These are phyloP conservation scores for Beauveria sp. DNA, from an alignment of 2,329 filamentous ascomycete genomes.

Conservation along the genomic window DNA sequence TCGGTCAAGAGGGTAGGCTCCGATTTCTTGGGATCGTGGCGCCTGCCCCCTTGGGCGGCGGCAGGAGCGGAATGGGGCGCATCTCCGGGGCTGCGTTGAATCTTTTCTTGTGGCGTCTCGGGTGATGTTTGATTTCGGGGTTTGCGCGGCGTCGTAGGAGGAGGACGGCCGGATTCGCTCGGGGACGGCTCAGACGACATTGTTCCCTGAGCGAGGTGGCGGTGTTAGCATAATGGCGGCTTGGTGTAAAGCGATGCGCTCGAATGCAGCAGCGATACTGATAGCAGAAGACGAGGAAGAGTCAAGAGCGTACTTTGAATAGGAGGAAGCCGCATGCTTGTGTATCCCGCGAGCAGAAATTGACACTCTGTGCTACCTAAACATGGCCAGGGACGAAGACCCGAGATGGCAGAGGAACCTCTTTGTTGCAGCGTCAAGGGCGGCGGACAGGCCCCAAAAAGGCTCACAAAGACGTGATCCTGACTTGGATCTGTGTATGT, in stretches of 20 bases:
- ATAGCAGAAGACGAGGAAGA: background rate
- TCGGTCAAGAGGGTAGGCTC: constrained; percentile 44
- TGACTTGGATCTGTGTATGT: background rate
- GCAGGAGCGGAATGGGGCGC: constrained; percentile 38
- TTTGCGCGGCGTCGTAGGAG: constrained; percentile 10
- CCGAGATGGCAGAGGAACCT: background rate
- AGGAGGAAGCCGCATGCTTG: constrained; percentile 9
- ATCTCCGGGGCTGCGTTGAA: constrained; percentile 10
- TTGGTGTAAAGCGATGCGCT: background rate
- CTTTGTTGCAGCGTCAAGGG: background rate
- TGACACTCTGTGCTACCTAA: constrained; percentile 4
- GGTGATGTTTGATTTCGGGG: background rate
- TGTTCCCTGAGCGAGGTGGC: background rate
- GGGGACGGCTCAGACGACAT: constrained; percentile 11
- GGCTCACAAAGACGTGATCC: background rate
- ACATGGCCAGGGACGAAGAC: constrained; percentile 2
- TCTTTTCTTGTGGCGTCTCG: constrained; percentile 12
- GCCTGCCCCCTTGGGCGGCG: constrained; percentile 22
- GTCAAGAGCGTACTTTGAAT: background rate
- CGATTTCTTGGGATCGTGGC: constrained; percentile 30
- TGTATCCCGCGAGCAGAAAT: constrained; percentile 6
- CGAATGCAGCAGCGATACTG: background rate
- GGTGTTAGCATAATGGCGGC: constrained; percentile 1
- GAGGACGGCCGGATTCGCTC: constrained; percentile 5
- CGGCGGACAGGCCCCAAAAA: background rate